Evolutionary conservation across 805 yeast species (phyloP).

Genomic region (Yarrowia deformans): DNA sequence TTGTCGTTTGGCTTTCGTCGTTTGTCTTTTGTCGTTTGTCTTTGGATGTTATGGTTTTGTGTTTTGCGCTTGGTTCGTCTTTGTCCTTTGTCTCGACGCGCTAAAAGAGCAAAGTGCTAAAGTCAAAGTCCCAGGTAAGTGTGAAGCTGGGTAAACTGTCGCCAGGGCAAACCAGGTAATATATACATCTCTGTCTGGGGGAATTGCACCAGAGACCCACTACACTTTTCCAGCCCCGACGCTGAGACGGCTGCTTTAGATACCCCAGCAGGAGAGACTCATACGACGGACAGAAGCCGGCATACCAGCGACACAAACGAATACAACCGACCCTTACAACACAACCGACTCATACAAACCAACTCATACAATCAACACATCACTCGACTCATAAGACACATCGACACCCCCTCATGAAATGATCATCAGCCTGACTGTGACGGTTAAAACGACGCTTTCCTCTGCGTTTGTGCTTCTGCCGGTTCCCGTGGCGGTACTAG

Average conservation of each 20-base stretch:
- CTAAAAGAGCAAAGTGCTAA: not conserved
- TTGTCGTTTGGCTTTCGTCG: not conserved
- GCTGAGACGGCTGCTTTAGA: too few species aligned
- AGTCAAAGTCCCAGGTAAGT: constrained; percentile 3
- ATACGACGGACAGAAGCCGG: too few species aligned
- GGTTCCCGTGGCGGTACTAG: constrained; percentile 30
- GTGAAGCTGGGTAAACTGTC: constrained; percentile 10
- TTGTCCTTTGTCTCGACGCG: constrained; percentile 17
- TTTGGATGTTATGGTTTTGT: not conserved
- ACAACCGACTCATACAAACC: not conserved
- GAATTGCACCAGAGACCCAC: not conserved
- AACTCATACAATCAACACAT: not conserved
- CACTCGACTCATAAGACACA: not conserved
- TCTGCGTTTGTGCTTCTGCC: constrained; percentile 12
- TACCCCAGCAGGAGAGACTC: too few species aligned
- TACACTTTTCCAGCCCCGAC: too few species aligned
- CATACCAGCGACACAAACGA: too few species aligned
- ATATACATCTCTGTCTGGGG: constrained; percentile 18
- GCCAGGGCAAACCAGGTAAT: constrained; percentile 7
- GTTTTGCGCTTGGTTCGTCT: not conserved
- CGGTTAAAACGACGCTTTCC: constrained; percentile 10
- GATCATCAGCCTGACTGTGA: constrained; percentile 34
- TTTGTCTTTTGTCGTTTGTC: not conserved
- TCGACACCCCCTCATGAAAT: not conserved
- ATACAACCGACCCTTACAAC: not conserved